Base-by-base conservation (phyloP, 768 basidiomycete species). In the Collybia sordida region DNA sequence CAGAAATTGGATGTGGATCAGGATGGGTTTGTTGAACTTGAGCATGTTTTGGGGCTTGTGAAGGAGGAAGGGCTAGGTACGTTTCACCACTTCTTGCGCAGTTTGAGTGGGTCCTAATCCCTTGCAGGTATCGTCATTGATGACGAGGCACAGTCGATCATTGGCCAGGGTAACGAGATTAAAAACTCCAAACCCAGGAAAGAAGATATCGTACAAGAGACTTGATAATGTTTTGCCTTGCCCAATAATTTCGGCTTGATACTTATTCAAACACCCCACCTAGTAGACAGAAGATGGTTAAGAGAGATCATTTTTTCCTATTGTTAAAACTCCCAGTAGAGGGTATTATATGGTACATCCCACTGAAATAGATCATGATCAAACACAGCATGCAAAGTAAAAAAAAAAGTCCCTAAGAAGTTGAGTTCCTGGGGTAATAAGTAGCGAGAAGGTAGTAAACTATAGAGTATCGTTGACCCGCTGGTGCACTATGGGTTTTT, bases 1-100 rank as follows among this genome's bases (percentile, higher is more conserved):
- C 85, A 92, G 63, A 98, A 98, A 69, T 72, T 98, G 60, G 97
- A 99, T 64, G 89, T 92, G 8, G 96, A 98, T 70, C 85, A 91
- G 68, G 96, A 98, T 64, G 95, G 96, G 0, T 96, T 85, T 62
- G 94, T 98, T 21, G 92, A 95, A 64, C 78, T 98, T 40, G 92
- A 96, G 67, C 95, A 99, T 62, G 94, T 99, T 28, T 68, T 96
- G 50, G 91, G 88, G 11, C 71, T 96, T 55, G 89, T 95, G 19
- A 80, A 84, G 59, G 90, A 97, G 70, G 90, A 93, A 57, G 92
- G 92, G 12, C 70, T 95, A 19, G 88, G 88, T 87, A 59, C 42
- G 80, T 36, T 54, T 31, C 38, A 48, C 17, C 11, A 6, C 14
- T 11, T 3, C 6, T 28, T 15, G 12, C 45, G 17, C 11, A 2